These are phyloP conservation scores for Corylus heterophylla DNA, from an alignment of 306 rosid genomes.

Conservation along the genomic window DNA sequence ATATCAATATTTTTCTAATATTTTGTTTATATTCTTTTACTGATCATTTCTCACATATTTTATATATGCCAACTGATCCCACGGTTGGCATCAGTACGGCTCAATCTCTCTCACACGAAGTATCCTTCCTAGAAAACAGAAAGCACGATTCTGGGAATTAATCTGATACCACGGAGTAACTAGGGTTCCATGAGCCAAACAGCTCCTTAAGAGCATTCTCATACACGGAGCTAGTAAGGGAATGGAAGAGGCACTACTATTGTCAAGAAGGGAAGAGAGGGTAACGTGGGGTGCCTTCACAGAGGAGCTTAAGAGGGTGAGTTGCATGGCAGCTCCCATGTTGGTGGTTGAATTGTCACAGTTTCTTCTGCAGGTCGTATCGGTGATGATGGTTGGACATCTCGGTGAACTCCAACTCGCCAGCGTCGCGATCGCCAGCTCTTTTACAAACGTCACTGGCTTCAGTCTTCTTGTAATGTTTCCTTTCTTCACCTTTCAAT, in stretches of 20 bases:
- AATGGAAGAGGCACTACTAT: not conserved
- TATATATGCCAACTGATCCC: too few relatives aligned
- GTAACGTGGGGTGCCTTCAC: conserved; percentile 2
- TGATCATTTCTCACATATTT: too few relatives aligned
- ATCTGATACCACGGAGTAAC: too few relatives aligned
- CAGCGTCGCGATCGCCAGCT: conserved; percentile 27
- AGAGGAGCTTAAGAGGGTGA: conserved; percentile 24
- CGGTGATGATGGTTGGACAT: conserved; percentile 29
- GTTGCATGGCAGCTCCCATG: conserved; percentile 26
- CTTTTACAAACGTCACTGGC: conserved; percentile 30
- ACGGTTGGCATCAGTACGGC: too few relatives aligned
- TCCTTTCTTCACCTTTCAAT: not conserved
- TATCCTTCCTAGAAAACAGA: too few relatives aligned
- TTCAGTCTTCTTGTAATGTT: conserved; percentile 25
- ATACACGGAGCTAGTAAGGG: not conserved
- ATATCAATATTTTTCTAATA: too few relatives aligned
- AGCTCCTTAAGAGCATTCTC: too few relatives aligned
- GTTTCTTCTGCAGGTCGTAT: conserved; percentile 20
- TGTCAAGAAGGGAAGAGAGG: not conserved
- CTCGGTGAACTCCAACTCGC: conserved; percentile 25
- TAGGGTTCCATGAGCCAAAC: too few relatives aligned
- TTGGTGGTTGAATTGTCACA: conserved; percentile 15
- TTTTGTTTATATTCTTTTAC: too few relatives aligned
- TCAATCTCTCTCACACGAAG: too few relatives aligned
- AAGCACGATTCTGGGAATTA: too few relatives aligned